These are phyloP conservation scores for Malus hybrid DNA, from an alignment of 331 rosid genomes.

Conservation along the genomic window DNA sequence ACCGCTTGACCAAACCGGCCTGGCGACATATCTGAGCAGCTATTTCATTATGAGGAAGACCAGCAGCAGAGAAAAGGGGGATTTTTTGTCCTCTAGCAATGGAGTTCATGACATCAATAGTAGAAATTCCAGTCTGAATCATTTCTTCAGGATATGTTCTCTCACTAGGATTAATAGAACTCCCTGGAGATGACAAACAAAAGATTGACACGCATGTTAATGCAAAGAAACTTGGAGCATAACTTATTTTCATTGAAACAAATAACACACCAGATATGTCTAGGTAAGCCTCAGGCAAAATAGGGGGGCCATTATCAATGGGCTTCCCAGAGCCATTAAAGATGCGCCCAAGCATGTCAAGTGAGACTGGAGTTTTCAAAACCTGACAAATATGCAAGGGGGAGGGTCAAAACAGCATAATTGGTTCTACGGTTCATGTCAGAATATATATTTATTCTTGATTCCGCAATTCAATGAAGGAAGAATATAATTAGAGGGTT, in stretches of 20 bases:
- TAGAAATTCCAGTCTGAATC: conserved; percentile 99
- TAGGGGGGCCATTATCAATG: conserved; percentile 97
- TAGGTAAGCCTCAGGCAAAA: conserved; percentile 97
- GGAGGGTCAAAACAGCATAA: background rate
- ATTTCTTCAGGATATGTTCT: conserved; percentile 99
- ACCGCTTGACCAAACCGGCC: conserved; percentile 96
- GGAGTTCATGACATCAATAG: conserved; percentile 99
- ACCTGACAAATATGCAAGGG: conserved; percentile 43
- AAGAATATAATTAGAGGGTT: conserved; percentile 11
- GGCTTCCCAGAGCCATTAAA: conserved; percentile 99
- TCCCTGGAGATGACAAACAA: conserved; percentile 43
- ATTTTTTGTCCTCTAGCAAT: conserved; percentile 99
- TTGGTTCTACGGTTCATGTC: background rate
- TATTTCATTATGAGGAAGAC: conserved; percentile 98
- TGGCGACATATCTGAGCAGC: conserved; percentile 99
- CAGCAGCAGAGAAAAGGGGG: conserved; percentile 98
- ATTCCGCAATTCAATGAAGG: background rate
- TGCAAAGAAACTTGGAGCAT: conserved; percentile 1
- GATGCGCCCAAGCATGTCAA: conserved; percentile 98
- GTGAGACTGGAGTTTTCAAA: conserved; percentile 93
- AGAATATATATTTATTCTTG: background rate
- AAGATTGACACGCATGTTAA: background rate
- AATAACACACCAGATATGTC: conserved; percentile 77
- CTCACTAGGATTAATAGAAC: conserved; percentile 99
- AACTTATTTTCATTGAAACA: background rate